Conservation (phyloP, 352 stramenopile genomes). For the Globisporangium solare region DNA sequence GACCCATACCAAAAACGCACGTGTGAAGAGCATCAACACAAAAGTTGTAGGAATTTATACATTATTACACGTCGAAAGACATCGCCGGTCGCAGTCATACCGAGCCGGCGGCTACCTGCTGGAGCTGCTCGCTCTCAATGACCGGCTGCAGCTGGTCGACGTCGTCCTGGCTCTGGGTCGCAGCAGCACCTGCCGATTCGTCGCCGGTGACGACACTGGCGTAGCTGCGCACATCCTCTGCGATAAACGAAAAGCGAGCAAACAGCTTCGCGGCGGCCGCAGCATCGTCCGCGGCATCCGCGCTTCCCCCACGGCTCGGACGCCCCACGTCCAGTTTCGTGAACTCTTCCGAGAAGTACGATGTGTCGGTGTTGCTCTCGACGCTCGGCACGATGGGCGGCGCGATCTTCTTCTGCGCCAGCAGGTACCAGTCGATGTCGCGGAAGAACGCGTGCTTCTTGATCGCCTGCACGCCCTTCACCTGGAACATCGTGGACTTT, state of each 20-base stretch:
- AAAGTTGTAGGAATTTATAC: no score
- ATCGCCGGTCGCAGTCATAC: background rate
- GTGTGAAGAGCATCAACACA: no score
- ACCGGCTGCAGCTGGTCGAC: background rate
- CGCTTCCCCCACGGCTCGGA: constrained; percentile 37
- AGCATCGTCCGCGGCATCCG: constrained; percentile 20
- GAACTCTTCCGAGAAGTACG: constrained; percentile 93
- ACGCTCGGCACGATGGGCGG: constrained; percentile 90
- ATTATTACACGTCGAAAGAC: no score
- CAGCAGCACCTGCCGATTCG: background rate
- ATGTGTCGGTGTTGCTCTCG: constrained; percentile 85
- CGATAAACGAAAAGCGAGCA: constrained; percentile 70
- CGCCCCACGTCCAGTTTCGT: constrained; percentile 60
- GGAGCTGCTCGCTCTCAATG: background rate
- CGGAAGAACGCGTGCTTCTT: constrained; percentile 96
- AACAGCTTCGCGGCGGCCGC: constrained; percentile 44
- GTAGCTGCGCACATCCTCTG: constrained; percentile 52
- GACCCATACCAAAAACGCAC: no score
- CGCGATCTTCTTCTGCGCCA: constrained; percentile 88
- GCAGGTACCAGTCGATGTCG: constrained; percentile 91
- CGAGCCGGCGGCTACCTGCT: background rate
- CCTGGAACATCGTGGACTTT: constrained; percentile 97
- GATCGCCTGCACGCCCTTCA: constrained; percentile 94
- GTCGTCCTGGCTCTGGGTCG: no score
- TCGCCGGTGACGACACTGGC: constrained; percentile 33